phyloP scores from a whole-genome alignment of 306 rosid genomes.

The Sechiopsis laciniata region DNA sequence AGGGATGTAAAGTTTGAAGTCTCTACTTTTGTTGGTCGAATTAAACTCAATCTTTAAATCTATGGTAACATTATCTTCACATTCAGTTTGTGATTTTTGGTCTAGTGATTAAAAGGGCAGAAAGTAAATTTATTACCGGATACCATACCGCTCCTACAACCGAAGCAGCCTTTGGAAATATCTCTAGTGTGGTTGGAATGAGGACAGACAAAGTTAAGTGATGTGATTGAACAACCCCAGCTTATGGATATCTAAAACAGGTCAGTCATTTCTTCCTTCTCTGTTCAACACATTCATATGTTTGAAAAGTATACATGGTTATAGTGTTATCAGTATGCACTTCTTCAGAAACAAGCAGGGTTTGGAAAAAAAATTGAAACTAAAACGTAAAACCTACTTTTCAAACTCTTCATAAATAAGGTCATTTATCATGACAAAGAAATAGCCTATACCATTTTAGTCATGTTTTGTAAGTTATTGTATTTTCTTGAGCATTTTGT shows the following conservation, averaged over 20 bases:
- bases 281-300: background rate
- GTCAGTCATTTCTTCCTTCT: constrained; percentile 18
- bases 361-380: background rate
- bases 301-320: background rate
- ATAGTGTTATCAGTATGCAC: background rate
- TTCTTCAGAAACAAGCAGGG: constrained; percentile 1
- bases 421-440: background rate
- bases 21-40: no score
- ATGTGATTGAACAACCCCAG: background rate
- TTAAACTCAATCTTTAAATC: background rate
- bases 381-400: constrained; percentile 1
- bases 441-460: background rate
- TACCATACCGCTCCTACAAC: background rate
- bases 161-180: background rate
- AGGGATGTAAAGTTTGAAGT: background rate
- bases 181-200: background rate
- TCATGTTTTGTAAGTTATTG: background rate
- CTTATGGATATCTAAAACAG: background rate
- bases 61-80: background rate
- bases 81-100: background rate
- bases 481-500: no score
- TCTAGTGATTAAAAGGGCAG: background rate
- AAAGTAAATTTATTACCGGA: background rate
- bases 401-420: background rate
- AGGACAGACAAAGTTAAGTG: background rate